These are phyloP conservation scores for Entonaema liquescens DNA, from an alignment of 495 filamentous ascomycete species.

Conservation along the genomic window DNA sequence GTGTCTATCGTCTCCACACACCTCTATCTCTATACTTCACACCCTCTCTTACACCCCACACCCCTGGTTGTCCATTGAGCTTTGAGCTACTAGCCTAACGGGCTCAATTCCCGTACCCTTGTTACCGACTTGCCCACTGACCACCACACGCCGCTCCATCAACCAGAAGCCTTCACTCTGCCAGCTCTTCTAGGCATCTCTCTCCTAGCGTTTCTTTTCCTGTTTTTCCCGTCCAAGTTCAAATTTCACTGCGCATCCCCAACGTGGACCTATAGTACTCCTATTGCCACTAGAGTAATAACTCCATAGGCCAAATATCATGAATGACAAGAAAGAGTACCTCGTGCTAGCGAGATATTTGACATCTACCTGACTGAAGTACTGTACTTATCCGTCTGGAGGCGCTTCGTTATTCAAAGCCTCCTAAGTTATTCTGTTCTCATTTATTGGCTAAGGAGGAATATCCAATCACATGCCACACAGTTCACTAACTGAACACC, in stretches of 20 bases:
- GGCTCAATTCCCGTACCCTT: conserved; percentile 40
- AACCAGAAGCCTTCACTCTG: conserved; percentile 39
- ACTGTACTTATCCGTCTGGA: conserved; percentile 54
- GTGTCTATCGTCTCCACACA: conserved; percentile 46
- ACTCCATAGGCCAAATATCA: conserved; percentile 47
- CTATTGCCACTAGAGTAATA: conserved; percentile 46
- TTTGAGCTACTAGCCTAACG: conserved; percentile 28
- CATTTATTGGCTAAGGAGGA: conserved; percentile 52
- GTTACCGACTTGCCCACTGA: conserved; percentile 33
- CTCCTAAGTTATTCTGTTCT: conserved; percentile 44
- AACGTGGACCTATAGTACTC: conserved; percentile 52
- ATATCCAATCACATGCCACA: conserved; percentile 56
- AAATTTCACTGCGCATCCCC: conserved; percentile 51
- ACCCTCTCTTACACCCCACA: conserved; percentile 42
- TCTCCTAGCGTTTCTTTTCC: conserved; percentile 46
- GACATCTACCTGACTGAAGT: conserved; percentile 52
- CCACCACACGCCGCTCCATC: conserved; percentile 40
- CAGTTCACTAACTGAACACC: conserved; percentile 41
- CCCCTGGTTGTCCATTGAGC: conserved; percentile 39
- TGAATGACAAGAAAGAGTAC: conserved; percentile 53
- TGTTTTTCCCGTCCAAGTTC: conserved; percentile 40
- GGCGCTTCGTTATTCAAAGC: conserved; percentile 44
- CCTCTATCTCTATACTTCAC: conserved; percentile 38
- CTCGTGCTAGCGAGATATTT: conserved; percentile 46
- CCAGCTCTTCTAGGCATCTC: conserved; percentile 35